Conservation (phyloP, 345 rosid species). For the Syzygium aromaticum region DNA sequence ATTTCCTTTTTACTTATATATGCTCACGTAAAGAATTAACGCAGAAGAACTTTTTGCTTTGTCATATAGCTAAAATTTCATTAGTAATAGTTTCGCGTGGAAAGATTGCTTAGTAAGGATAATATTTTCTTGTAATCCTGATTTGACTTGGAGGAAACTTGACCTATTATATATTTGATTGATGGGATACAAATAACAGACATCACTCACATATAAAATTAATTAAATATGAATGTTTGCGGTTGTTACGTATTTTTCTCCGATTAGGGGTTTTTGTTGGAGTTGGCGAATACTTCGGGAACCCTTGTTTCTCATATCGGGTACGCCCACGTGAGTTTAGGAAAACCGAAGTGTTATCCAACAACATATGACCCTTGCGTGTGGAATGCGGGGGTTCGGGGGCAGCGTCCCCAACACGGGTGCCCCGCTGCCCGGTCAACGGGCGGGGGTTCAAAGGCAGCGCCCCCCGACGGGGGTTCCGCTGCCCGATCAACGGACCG, state of each 20-base stretch:
- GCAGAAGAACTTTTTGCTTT: background rate
- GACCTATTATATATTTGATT: background rate
- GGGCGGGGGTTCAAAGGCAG: too few relatives aligned
- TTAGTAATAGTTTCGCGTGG: background rate
- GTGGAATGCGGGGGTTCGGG: too few relatives aligned
- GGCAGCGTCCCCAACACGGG: too few relatives aligned
- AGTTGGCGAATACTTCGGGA: too few relatives aligned
- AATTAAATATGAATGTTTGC: background rate
- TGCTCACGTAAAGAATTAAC: background rate
- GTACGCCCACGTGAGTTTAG: too few relatives aligned
- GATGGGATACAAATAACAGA: background rate
- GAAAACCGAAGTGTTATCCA: too few relatives aligned
- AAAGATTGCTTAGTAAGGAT: background rate
- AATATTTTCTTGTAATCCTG: background rate
- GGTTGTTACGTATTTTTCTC: background rate
- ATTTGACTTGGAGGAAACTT: background rate
- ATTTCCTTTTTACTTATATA: background rate
- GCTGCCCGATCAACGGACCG: too few relatives aligned
- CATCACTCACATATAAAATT: background rate
- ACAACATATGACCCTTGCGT: too few relatives aligned
- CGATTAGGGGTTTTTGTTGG: background rate
- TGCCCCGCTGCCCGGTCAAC: too few relatives aligned
- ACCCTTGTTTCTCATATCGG: too few relatives aligned
- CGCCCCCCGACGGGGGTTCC: too few relatives aligned
- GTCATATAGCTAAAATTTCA: too few relatives aligned